A percentile compares a stretch with the other conserved stretches of the same genome.
Evolutionary conservation across 164 flowering plant species (phyloP).

Genomic region (Brasenia schreberi): DNA sequence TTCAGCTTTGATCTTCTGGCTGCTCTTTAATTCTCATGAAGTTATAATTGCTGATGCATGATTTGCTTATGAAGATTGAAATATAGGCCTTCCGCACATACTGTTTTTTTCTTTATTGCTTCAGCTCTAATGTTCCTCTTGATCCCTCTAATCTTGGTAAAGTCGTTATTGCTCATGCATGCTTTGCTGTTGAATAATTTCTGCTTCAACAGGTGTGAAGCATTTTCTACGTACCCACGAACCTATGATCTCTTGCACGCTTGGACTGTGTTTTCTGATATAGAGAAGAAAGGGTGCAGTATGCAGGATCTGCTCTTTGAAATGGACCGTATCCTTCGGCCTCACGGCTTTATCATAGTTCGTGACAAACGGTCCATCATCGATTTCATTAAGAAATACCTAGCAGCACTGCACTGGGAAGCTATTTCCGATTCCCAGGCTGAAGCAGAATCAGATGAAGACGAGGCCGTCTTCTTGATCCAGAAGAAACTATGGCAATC

Average conservation of each 20-base stretch:
- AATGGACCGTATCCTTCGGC: constrained; percentile 78
- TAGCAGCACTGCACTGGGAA: constrained; percentile 72
- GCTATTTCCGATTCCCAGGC: constrained; percentile 21
- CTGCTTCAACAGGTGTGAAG: constrained; percentile 54
- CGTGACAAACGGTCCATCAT: constrained; percentile 44
- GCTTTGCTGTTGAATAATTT: background rate
- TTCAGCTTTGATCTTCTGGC: too few relatives aligned
- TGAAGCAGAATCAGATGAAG: constrained; percentile 40
- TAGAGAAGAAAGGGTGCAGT: constrained; percentile 65
- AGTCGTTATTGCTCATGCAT: background rate
- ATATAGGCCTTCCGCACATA: too few relatives aligned
- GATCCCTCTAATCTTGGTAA: background rate
- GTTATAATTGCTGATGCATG: too few relatives aligned
- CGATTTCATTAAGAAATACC: constrained; percentile 53
- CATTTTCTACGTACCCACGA: constrained; percentile 76
- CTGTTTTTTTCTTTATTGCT: background rate
- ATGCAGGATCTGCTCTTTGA: constrained; percentile 59
- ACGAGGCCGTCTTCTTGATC: constrained; percentile 35
- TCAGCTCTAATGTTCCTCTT: background rate
- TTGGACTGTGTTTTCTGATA: constrained; percentile 60
- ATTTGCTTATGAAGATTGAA: too few relatives aligned
- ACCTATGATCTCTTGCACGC: constrained; percentile 86
- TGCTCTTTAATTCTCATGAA: too few relatives aligned
- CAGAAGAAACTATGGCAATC: constrained; percentile 72
- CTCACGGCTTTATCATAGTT: constrained; percentile 62